Base-by-base conservation (phyloP, 345 rosid species). In the Boechera divaricarpa region DNA sequence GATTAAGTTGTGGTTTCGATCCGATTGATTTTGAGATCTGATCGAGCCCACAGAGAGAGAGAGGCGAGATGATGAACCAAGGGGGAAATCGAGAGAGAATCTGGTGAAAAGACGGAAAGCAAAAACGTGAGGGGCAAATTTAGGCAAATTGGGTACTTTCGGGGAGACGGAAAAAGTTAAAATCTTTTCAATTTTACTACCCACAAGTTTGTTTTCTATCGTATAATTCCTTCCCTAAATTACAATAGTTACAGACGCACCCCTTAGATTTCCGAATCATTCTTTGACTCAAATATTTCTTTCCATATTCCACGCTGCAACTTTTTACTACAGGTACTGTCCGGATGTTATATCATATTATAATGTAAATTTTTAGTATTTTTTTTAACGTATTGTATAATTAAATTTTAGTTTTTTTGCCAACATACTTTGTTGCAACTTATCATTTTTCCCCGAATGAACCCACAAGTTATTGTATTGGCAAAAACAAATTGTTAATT, bases 1-100 rank as follows among this genome's bases (percentile, higher is more conserved):
- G 81, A 75, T 69, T 63, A 70, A 56, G 31, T 28, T 44, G 55
- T 12, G 63, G 75, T 7, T 72, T 70, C 18, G 63, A 48, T 75
- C 29, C 58, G 61, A 77, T 28, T 26, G 51, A 45, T 13, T 83
- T 3, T 6, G 83, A 78, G 90, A 90, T 88, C 89, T 75, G 84
- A 80, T 67, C n/a, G 79, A 39, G 45, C 11, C 10, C 3, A 44
- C 44, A 54, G 67, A 59, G 29, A 24, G 51, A 53, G 64, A 15
- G 53, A 21, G n/a, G 26, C 4, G 52, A 59, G 16, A 51, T n/a
- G n/a, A 64, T 18, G 48, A 15, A 32, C 33, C 38, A 36, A 56
- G 10, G 47, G 45, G 45, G 8, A 24, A 65, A 64, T 77, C 66
- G 72, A 51, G 55, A 64, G 65, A 70, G 81, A 78, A 58, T 65